A percentile compares a stretch with the other conserved stretches of the same genome.
Conservation (phyloP, 2,329 filamentous ascomycete species). For the Madurella mycetomatis region DNA sequence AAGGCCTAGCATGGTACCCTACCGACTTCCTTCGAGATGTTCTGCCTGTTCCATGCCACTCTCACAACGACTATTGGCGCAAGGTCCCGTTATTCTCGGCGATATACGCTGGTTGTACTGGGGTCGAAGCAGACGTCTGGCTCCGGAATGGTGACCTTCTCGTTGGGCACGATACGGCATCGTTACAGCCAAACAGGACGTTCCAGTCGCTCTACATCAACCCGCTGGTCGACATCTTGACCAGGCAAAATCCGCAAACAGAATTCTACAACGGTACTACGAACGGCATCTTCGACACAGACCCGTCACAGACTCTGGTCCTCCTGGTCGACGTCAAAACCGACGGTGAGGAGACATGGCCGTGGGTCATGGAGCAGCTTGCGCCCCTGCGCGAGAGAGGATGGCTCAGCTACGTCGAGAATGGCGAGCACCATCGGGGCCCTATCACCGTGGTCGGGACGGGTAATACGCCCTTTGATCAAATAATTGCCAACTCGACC, state of each 20-base stretch:
- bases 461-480: constrained; percentile 57
- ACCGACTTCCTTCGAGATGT: constrained; percentile 48
- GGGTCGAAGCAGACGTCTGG: constrained; percentile 69
- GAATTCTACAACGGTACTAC: constrained; percentile 41
- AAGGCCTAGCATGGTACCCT: constrained; percentile 42
- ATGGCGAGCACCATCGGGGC: constrained; percentile 46
- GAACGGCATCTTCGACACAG: constrained; percentile 53
- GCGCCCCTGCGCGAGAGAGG: constrained; percentile 53
- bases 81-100: constrained; percentile 60
- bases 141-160: constrained; percentile 51
- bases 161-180: constrained; percentile 58
- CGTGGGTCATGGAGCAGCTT: constrained; percentile 50
- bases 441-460: constrained; percentile 67
- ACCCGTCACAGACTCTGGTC: constrained; percentile 50
- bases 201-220: constrained; percentile 61
- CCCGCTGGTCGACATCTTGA: constrained; percentile 56
- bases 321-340: constrained; percentile 70
- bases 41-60: constrained; percentile 22
- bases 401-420: constrained; percentile 53
- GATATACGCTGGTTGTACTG: constrained; percentile 53
- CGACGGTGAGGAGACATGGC: constrained; percentile 47
- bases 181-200: constrained; percentile 52
- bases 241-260: constrained; percentile 46
- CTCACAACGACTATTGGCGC: constrained; percentile 68
- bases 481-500: constrained; percentile 47